phyloP scores from a whole-genome alignment of 495 filamentous ascomycete genomes.

The Trichoderma parareesei region DNA sequence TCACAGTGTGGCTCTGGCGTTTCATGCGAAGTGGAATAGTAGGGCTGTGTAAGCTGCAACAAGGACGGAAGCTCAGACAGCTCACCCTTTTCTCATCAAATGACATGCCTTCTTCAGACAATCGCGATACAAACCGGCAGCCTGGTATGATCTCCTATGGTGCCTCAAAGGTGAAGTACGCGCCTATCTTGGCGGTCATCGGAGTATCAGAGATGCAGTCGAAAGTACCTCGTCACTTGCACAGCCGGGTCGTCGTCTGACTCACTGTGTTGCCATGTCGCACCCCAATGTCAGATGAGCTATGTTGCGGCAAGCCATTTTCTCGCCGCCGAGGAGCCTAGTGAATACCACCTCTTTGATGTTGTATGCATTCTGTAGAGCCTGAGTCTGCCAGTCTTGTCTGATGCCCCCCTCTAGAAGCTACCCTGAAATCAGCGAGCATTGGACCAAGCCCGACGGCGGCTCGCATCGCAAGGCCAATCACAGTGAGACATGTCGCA shows the following conservation, averaged over 20 bases:
- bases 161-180: background rate
- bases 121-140: background rate
- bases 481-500: background rate
- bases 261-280: background rate
- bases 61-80: background rate
- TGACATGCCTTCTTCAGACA: background rate
- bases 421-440: background rate
- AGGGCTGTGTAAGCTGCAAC: constrained; percentile 1
- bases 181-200: background rate
- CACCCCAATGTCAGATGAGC: background rate
- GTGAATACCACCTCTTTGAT: no score
- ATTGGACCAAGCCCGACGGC: background rate
- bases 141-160: background rate
- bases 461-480: background rate
- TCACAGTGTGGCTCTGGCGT: background rate
- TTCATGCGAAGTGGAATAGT: background rate
- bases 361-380: no score
- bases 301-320: no score
- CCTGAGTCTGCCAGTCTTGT: no score
- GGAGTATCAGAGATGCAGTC: background rate
- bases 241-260: background rate
- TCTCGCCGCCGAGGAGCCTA: no score
- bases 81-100: background rate
- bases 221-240: background rate
- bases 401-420: background rate